Evolutionary conservation across 1,284 basidiomycete species (phyloP).

Genomic region (Apiotrichum mycotoxinovorans): DNA sequence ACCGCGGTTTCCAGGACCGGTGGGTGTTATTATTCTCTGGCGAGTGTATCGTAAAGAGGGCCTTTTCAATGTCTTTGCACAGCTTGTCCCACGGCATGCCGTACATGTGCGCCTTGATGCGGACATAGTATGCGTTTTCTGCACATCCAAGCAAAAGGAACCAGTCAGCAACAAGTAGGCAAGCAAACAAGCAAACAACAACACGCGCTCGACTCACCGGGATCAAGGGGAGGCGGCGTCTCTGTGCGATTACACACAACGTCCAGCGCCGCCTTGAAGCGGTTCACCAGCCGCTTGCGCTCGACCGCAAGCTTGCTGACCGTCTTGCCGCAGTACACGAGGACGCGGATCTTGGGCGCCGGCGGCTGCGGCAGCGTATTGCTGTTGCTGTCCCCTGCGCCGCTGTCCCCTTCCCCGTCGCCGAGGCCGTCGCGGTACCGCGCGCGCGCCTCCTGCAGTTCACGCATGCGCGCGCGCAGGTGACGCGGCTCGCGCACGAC

Average conservation of each 20-base stretch:
- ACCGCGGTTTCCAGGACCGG: too few relatives aligned
- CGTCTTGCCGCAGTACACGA: slow-evolving; percentile 7
- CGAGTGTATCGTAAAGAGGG: neutral
- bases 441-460: too few relatives aligned
- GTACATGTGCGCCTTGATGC: slow-evolving; percentile 3
- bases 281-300: slow-evolving; percentile 14
- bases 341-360: neutral
- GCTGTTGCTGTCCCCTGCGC: too few relatives aligned
- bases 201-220: neutral
- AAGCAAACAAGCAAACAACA: neutral
- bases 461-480: too few relatives aligned
- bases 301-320: slow-evolving; percentile 25
- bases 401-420: too few relatives aligned
- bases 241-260: slow-evolving; percentile 3
- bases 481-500: too few relatives aligned
- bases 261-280: slow-evolving; percentile 19
- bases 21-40: too few relatives aligned
- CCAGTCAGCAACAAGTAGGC: slow-evolving; percentile 2
- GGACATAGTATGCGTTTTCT: slow-evolving; percentile 6
- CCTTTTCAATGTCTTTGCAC: neutral
- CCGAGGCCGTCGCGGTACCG: neutral
- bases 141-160: too few relatives aligned
- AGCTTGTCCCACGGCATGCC: slow-evolving; percentile 11
- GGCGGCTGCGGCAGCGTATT: too few relatives aligned
- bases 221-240: neutral